phyloP scores from a whole-genome alignment of 257 asterid genomes.

The Parsonsia alboflavescens region DNA sequence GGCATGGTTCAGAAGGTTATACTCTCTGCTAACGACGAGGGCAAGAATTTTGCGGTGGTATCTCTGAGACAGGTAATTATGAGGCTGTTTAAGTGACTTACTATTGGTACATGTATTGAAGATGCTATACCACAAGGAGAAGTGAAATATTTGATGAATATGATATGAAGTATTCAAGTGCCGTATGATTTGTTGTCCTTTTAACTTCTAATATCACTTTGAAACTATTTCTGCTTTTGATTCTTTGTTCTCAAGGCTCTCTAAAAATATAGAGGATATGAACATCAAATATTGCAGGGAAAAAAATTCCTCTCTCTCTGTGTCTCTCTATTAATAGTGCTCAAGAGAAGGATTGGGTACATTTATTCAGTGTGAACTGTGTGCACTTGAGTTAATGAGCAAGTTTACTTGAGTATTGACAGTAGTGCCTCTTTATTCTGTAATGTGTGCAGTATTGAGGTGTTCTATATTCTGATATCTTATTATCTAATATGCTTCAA shows the following conservation, averaged over 20 bases:
- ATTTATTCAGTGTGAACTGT: neutral
- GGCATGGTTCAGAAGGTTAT: constrained; percentile 94
- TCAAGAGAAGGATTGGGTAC: neutral
- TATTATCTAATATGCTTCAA: constrained; percentile 5
- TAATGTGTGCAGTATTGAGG: neutral
- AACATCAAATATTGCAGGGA: neutral
- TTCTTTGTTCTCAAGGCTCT: neutral
- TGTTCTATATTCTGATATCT: neutral
- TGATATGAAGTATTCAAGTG: neutral
- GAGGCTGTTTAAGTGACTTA: neutral
- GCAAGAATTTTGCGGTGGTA: constrained; percentile 75
- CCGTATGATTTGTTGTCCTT: neutral
- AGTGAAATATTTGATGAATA: neutral
- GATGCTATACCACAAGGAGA: neutral
- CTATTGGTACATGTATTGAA: neutral
- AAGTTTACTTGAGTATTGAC: neutral
- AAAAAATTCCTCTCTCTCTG: neutral
- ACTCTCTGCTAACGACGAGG: constrained; percentile 83
- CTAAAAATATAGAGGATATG: neutral
- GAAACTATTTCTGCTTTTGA: neutral
- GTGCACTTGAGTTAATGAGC: neutral
- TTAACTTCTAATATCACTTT: neutral
- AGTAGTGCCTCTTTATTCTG: neutral
- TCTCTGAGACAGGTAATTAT: constrained; percentile 76
- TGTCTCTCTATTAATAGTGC: neutral